These are phyloP conservation scores for Starmerella lactis-condensi DNA, from an alignment of 805 yeast genomes.

Conservation along the genomic window DNA sequence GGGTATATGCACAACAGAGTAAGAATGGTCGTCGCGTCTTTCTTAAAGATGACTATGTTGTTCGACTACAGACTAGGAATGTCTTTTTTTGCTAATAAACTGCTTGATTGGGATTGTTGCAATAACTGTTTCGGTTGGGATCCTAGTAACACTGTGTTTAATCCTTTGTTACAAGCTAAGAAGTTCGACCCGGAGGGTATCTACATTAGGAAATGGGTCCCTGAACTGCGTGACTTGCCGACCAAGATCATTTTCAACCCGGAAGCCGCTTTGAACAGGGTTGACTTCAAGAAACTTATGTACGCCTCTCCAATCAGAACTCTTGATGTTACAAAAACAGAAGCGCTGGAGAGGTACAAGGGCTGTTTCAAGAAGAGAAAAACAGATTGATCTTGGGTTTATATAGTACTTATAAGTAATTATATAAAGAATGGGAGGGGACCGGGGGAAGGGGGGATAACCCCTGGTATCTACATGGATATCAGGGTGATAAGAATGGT, in stretches of 20 bases:
- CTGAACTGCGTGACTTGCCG: constrained; percentile 25
- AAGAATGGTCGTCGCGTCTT: constrained; percentile 37
- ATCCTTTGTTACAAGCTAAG: constrained; percentile 33
- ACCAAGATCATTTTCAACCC: constrained; percentile 26
- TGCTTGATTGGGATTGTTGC: constrained; percentile 36
- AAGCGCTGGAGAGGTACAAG: constrained; percentile 9
- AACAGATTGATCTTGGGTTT: too few relatives aligned
- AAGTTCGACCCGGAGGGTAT: constrained; percentile 32
- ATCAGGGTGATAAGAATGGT: too few relatives aligned
- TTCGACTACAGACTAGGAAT: constrained; percentile 42
- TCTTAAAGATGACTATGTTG: constrained; percentile 31
- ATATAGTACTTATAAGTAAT: too few relatives aligned
- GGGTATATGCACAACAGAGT: constrained; percentile 38
- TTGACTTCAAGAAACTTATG: constrained; percentile 11
- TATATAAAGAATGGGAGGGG: too few relatives aligned
- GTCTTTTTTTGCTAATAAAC: constrained; percentile 30
- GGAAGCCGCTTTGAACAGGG: constrained; percentile 11
- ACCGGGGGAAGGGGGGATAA: too few relatives aligned
- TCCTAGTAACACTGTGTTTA: constrained; percentile 39
- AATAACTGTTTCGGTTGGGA: constrained; percentile 46
- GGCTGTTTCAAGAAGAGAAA: constrained; percentile 5
- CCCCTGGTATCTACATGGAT: too few relatives aligned
- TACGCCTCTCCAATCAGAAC: constrained; percentile 11
- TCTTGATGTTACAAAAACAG: constrained; percentile 5
- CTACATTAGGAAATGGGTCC: constrained; percentile 34